Evolutionary conservation across 768 basidiomycete species (phyloP).

Genomic region (Amanita phalloides): DNA sequence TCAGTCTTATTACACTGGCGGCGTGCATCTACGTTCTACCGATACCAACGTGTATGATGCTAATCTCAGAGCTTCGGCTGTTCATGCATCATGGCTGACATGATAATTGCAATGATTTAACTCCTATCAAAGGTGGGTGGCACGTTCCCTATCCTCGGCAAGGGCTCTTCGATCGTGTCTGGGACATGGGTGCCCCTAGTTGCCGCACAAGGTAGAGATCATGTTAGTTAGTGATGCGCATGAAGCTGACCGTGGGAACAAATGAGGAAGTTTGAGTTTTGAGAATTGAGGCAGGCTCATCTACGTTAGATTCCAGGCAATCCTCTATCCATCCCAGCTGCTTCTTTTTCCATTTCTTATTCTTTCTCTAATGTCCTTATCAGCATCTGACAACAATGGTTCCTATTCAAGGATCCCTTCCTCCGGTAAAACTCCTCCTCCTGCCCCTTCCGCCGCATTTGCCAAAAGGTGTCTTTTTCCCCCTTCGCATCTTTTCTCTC

Average conservation of each 20-base stretch:
- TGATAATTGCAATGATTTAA: slow-evolving; percentile 30
- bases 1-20: too few relatives aligned
- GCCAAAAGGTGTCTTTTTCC: slow-evolving; percentile 59
- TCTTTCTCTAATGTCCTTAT: slow-evolving; percentile 84
- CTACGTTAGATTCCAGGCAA: slow-evolving; percentile 44
- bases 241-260: slow-evolving; percentile 16
- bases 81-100: too few relatives aligned
- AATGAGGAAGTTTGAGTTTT: slow-evolving; percentile 38
- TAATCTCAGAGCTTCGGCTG: too few relatives aligned
- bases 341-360: slow-evolving; percentile 66
- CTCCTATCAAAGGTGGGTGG: slow-evolving; percentile 34
- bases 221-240: too few relatives aligned
- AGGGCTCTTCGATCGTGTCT: slow-evolving; percentile 30
- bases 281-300: slow-evolving; percentile 32
- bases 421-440: slow-evolving; percentile 84
- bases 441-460: slow-evolving; percentile 82
- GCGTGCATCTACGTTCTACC: too few relatives aligned
- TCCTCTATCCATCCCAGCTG: background rate
- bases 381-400: slow-evolving; percentile 71
- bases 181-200: slow-evolving; percentile 66
- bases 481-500: slow-evolving; percentile 9
- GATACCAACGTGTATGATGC: too few relatives aligned
- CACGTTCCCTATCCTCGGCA: slow-evolving; percentile 20
- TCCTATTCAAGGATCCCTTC: slow-evolving; percentile 70
- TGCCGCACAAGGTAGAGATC: slow-evolving; percentile 21